Base-by-base conservation (phyloP, 2,329 filamentous ascomycete genomes). In the Phoma sp. region DNA sequence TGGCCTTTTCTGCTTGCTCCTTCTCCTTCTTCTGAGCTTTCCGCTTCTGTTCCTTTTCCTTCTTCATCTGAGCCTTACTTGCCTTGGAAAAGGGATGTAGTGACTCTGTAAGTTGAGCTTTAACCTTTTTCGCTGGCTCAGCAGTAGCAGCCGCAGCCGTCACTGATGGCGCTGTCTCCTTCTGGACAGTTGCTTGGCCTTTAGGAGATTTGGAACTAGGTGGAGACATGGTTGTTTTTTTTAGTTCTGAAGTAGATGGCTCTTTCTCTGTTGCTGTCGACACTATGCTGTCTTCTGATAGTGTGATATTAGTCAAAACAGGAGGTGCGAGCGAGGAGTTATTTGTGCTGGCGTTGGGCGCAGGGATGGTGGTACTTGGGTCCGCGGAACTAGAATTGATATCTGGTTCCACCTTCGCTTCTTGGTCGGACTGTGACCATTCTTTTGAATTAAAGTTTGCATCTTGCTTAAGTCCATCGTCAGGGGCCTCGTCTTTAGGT, bases 11-110 rank as follows among this genome's bases (percentile, higher is more conserved):
- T 4, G 52, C 43, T 43, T 65, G 64, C 11, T 52, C 57, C 23
- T 65, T 66, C 36, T 55, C 60, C 26, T 63, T 72, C 51, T 61
- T 66, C 38, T 64, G 65, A 15, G 70, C 69, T 47, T 76, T 77
- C 53, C 74, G 75, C 60, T 73, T 75, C 20, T 68, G 66, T 17
- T 71, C 61, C 46, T 60, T 73, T 42, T 74, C 70, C 39, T 69
- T 71, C 48, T 70, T 71, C 18, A 62, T 61, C 32, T 69, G 67
- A 14, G 63, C 47, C 45, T 71, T 73, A 20, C 53, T 64, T 1
- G 59, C 46, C 36, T 66, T 71, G 2, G 66, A 67, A 15, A 69
- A 74, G 1, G 67, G 66, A 28, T 61, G 59, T 7, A 74, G 59
- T 4, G 70, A 73, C 34, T 71, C 60, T 1, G 70, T 66, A 34